phyloP scores from a whole-genome alignment of 2,329 filamentous ascomycete species.

The Plenodomus lindquistii region DNA sequence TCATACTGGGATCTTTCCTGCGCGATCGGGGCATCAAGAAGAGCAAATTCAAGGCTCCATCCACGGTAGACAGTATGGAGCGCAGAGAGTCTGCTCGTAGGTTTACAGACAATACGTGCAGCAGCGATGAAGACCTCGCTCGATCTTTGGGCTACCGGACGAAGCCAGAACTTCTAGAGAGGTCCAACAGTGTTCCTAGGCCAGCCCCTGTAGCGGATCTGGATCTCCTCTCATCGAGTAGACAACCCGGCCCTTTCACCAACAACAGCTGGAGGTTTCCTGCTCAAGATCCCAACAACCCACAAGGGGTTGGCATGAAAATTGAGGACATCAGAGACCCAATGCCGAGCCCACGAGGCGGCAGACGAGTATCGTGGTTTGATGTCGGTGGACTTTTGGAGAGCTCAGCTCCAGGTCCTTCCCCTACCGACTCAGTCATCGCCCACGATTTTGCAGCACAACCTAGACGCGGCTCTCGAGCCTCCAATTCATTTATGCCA shows the following conservation, averaged over 20 bases:
- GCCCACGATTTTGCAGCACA: constrained; percentile 49
- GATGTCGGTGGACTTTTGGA: constrained; percentile 80
- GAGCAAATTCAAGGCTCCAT: constrained; percentile 68
- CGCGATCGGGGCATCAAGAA: constrained; percentile 91
- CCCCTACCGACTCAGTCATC: constrained; percentile 42
- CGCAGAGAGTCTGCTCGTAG: constrained; percentile 63
- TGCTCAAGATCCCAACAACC: constrained; percentile 16
- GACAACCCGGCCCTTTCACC: constrained; percentile 27
- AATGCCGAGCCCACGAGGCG: constrained; percentile 41
- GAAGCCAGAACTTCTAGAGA: constrained; percentile 54
- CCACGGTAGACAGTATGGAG: constrained; percentile 56
- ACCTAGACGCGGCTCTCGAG: constrained; percentile 35
- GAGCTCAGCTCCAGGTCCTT: constrained; percentile 37
- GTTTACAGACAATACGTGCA: constrained; percentile 74
- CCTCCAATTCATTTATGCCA: constrained; percentile 28
- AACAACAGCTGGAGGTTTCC: constrained; percentile 43
- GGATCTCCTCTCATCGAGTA: constrained; percentile 25
- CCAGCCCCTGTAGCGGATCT: constrained; percentile 41
- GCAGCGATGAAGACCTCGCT: constrained; percentile 89
- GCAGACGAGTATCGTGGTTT: constrained; percentile 74
- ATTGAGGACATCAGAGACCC: constrained; percentile 35
- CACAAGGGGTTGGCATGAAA: constrained; percentile 19
- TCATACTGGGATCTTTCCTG: constrained; percentile 91
- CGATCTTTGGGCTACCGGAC: constrained; percentile 75
- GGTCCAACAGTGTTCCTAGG: constrained; percentile 47